Evolutionary conservation across 2,329 filamentous ascomycete genomes (phyloP).

Genomic region (Phialophora tarda): DNA sequence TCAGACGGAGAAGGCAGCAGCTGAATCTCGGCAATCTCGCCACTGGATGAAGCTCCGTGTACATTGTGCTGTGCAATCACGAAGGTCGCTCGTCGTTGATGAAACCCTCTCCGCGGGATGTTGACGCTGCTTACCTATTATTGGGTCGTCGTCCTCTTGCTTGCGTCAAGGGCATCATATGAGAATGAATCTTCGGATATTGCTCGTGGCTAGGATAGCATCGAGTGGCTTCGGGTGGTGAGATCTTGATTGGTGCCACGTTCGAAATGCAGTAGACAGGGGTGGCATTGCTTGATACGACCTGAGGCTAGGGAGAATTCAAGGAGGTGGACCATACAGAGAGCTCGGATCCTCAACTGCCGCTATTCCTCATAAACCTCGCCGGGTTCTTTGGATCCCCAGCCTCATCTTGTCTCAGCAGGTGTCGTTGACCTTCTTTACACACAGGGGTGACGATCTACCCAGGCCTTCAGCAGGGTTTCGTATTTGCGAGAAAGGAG

Average conservation of each 20-base stretch:
- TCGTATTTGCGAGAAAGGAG: not conserved
- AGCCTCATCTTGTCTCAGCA: not conserved
- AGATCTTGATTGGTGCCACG: not conserved
- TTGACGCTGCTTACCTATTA: not conserved
- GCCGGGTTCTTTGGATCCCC: not conserved
- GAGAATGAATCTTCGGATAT: not conserved
- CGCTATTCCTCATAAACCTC: not conserved
- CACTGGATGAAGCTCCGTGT: not conserved
- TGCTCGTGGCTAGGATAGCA: not conserved
- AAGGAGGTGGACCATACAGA: not conserved
- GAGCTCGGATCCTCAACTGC: not conserved
- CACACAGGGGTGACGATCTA: not conserved
- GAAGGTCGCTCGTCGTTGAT: not conserved
- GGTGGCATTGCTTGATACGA: not conserved
- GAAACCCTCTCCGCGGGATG: not conserved
- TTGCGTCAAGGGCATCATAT: not conserved
- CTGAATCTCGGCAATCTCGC: too few relatives aligned
- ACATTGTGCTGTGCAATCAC: not conserved
- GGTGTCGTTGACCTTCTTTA: not conserved
- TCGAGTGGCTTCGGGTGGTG: not conserved
- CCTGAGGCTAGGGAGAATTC: not conserved
- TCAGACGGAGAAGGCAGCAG: not conserved
- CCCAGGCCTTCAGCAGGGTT: not conserved
- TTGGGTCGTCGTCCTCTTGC: not conserved
- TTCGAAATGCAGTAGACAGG: not conserved